Base-by-base conservation (phyloP, 352 stramenopile species). In the Globisporangium canariense region DNA sequence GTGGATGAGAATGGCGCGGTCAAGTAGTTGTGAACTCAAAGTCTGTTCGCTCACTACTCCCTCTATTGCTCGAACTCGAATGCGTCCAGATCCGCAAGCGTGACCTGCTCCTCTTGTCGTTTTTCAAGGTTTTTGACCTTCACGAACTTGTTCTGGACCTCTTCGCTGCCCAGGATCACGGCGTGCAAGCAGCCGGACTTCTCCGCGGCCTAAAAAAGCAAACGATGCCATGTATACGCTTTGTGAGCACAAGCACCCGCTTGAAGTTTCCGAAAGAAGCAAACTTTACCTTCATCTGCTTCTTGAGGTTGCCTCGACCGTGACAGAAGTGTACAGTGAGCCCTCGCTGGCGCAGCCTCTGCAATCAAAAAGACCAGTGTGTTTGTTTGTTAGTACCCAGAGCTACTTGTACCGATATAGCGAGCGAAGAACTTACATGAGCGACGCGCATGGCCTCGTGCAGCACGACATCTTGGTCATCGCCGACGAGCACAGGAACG, bases 261-360 rank as follows among this genome's bases (percentile, higher is more conserved):
- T 9, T n/a, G 5, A 47, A 47, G 18, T 22, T 1, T 49, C 9
- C 20, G 13, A n/a, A 47, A 5, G 2, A 49, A 22, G 43, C 4
- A 20, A 3, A 46, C n/a, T 3, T 61, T 43, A 89, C 78, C 80
- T 96, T 96, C 85, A 96, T 93, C 51, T 93, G 81, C 66, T 96
- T 96, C 62, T 95, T 96, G 65, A 96, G 83, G 51, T 83, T 92
- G 16, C 81, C 81, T 28, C 69, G 73, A 20, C 78, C 85, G 49
- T 96, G 86, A 47, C 85, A 92, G 61, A 94, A 91, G 68, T 96
- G 88, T n/a, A 96, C 86, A 0, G 60, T 78, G 40, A 90, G 66
- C 1, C 79, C 84, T 64, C 71, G 70, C 38, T 79, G 68, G 22
- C 88, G 83, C 52, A 96, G 75, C 5, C 46, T 65, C 79, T 89